Base-by-base conservation (phyloP, 2,329 filamentous ascomycete species). In the Aspergillus sp. region DNA sequence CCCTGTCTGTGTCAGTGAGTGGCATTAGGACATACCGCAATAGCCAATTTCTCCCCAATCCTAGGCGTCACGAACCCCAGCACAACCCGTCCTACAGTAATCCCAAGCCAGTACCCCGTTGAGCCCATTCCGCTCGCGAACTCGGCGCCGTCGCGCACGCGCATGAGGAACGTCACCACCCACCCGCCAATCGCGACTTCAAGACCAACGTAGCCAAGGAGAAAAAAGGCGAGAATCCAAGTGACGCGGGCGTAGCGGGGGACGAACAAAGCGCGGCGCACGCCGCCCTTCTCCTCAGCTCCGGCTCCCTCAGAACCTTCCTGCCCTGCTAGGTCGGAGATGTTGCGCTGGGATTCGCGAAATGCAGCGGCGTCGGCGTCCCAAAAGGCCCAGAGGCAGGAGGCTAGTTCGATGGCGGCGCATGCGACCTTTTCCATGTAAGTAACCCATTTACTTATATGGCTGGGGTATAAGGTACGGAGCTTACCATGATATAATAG, bases 161-260 rank as follows among this genome's bases (percentile, higher is more conserved):
- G 79, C n/a, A 93, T 85, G 90, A 96, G 96, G 70, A 96, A 96
- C 0, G 87, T 88, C 49, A 91, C 87, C 61, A 96, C 88, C 90
- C 90, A 95, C 15, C 90, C 90, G 19, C 88, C 88, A 2, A 92
- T 77, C 0, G 85, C 86, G 11, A 79, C 77, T 58, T 96, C 91
- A 5, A 85, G 82, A 4, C 91, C 91, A 0, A 93, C 87, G 67
- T 96, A 96, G 8, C 86, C 85, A 3, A 96, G 81, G 13, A 96
- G 77, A 70, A 96, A 96, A 2, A 89, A 59, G 2, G 90, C 54
- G 22, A 58, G 59, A 30, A 61, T 53, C 62, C 62, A 64, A 11
- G 61, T 61, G 13, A 61, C 53, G 6, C 57, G 40, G 12, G 61
- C 62, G 49, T 58, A 58, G 2, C 17, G 57, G 3, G 42, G 52